Evolutionary conservation across 2,329 filamentous ascomycete species (phyloP).

Genomic region (Helminthosporium solani): DNA sequence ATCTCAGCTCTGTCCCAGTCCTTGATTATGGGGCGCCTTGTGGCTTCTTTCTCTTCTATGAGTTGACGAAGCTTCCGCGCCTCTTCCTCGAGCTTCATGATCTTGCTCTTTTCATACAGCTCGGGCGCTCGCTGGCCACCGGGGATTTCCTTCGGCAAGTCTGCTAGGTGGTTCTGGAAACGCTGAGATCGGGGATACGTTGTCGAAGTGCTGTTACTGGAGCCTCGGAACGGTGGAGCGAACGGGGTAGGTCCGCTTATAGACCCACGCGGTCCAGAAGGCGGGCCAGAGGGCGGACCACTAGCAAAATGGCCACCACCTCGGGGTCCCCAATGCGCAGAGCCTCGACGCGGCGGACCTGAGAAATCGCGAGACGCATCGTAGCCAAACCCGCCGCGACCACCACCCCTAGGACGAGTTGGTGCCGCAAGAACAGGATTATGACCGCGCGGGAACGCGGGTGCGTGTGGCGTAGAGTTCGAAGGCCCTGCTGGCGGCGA

Average conservation of each 20-base stretch:
- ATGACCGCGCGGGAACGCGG: constrained; percentile 34
- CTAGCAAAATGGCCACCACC: constrained; percentile 33
- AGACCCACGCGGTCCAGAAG: constrained; percentile 38
- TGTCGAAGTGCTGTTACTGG: constrained; percentile 45
- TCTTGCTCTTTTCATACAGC: constrained; percentile 45
- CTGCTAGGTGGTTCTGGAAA: constrained; percentile 46
- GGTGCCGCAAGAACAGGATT: constrained; percentile 44
- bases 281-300: constrained; percentile 25
- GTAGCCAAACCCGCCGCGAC: constrained; percentile 44
- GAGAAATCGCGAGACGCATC: constrained; percentile 40
- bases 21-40: constrained; percentile 44
- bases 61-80: constrained; percentile 46
- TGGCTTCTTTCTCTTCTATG: constrained; percentile 50
- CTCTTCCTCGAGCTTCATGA: constrained; percentile 51
- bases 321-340: constrained; percentile 32
- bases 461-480: constrained; percentile 25
- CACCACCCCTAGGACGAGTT: constrained; percentile 43
- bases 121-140: constrained; percentile 49
- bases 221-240: constrained; percentile 44
- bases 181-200: constrained; percentile 51
- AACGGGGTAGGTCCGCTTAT: constrained; percentile 28
- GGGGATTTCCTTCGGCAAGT: constrained; percentile 47
- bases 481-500: constrained; percentile 44
- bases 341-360: constrained; percentile 37
- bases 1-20: constrained; percentile 50